Base-by-base conservation (phyloP, 257 asterid genomes). In the Agastache rugosa region DNA sequence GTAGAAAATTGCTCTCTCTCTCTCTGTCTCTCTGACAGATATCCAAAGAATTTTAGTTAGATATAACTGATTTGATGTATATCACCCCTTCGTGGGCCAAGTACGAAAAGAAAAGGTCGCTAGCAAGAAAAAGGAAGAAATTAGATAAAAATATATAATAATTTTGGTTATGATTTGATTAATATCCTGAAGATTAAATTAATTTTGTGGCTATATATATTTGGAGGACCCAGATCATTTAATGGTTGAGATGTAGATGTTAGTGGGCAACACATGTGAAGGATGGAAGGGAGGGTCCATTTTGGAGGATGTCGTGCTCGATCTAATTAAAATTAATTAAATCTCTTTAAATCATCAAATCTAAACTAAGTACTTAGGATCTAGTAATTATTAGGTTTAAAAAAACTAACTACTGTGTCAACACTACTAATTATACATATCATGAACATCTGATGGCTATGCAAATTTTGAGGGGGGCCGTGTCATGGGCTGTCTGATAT, bases 191-290 rank as follows among this genome's bases (percentile, higher is more conserved):
- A 39, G 0, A 63, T 63, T 62, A 61, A 61, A 17, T 17, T 41
- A 31, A 15, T 34, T 8, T 61, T 8, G 14, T 17, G 11, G 12
- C 5, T n/a, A 11, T 19, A 29, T 17, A 29, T 11, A 5, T 9
- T 17, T 29, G 81, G 58, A 19, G 88, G 82, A 45, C 68, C 87
- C 82, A 72, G 12, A 20, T 71, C 84, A 86, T 79, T 86, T 42
- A 87, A 88, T 89, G 82, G 90, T 71, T 17, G 67, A 83, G 86
- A 88, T 85, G 88, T 80, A 50, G 92, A 82, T 70, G 91, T 73
- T 85, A 86, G 97, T 89, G 97, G 96, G 88, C 86, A 85, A 72
- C 97, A 72, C 97, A 91, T 88, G 98, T 93, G 96, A 85, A 75
- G 86, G 67, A 80, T 85, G 91, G 87, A 72, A 78, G 10, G 25